phyloP scores from a whole-genome alignment of 2,329 filamentous ascomycete species.

The Penicillium sp. region DNA sequence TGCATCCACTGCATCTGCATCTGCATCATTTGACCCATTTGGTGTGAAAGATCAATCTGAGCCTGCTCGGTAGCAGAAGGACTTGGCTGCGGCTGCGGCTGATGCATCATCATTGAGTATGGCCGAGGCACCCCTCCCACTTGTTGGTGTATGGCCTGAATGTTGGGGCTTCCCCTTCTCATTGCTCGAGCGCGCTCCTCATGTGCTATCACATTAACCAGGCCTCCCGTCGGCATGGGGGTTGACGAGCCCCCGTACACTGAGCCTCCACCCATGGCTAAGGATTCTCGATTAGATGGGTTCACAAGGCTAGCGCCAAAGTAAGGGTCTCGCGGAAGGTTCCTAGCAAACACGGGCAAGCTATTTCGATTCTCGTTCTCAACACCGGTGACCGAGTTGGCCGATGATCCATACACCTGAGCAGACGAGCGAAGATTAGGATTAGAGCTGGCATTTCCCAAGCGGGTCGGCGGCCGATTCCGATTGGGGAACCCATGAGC shows the following conservation, averaged over 20 bases:
- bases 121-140: slow-evolving; percentile 33
- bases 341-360: slow-evolving; percentile 75
- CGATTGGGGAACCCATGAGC: slow-evolving; percentile 83
- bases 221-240: slow-evolving; percentile 57
- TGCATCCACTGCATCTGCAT: slow-evolving; percentile 96
- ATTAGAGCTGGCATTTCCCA: slow-evolving; percentile 61
- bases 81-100: slow-evolving; percentile 32
- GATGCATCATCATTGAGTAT: slow-evolving; percentile 34
- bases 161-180: slow-evolving; percentile 69
- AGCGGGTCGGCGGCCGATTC: slow-evolving; percentile 64
- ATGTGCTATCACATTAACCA: slow-evolving; percentile 80
- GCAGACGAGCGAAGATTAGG: slow-evolving; percentile 61
- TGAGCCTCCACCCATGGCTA: slow-evolving; percentile 59
- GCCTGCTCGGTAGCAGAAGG: slow-evolving; percentile 60
- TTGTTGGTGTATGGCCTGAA: slow-evolving; percentile 47
- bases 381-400: slow-evolving; percentile 56
- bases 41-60: slow-evolving; percentile 72
- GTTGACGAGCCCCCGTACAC: slow-evolving; percentile 37
- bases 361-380: slow-evolving; percentile 43
- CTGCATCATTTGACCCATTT: slow-evolving; percentile 83
- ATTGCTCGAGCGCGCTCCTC: slow-evolving; percentile 75
- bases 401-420: slow-evolving; percentile 46
- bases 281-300: slow-evolving; percentile 64
- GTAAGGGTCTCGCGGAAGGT: slow-evolving; percentile 79
- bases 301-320: slow-evolving; percentile 71